Evolutionary conservation across 805 yeast species (phyloP).

Genomic region (Candida pseudofarinosa): DNA sequence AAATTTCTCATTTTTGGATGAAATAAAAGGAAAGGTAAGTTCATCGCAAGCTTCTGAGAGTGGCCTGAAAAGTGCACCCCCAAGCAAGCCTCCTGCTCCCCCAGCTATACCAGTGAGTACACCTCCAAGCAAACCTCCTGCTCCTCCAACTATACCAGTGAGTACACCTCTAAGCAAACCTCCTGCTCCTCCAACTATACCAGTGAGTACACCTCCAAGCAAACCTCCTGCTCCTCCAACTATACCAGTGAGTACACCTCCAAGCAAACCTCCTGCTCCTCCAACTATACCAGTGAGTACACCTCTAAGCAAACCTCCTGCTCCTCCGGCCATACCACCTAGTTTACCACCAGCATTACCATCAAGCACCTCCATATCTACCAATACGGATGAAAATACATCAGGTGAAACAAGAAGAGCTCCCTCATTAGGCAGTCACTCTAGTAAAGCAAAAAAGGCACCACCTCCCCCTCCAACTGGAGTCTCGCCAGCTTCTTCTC

Average conservation of each 20-base stretch:
- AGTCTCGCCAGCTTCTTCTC: conserved; percentile 6
- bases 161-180: conserved; percentile 12
- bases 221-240: conserved; percentile 9
- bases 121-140: conserved; percentile 11
- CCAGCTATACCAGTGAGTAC: conserved; percentile 19
- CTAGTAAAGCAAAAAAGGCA: conserved; percentile 17
- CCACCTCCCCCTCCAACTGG: conserved; percentile 35
- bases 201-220: conserved; percentile 13
- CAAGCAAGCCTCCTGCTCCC: conserved; percentile 9
- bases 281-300: conserved; percentile 21
- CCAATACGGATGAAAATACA: not conserved
- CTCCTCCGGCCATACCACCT: conserved; percentile 5
- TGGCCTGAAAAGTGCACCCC: conserved; percentile 10
- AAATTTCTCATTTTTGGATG: not conserved
- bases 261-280: conserved; percentile 12
- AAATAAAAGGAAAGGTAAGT: not conserved
- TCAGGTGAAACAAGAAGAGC: not conserved
- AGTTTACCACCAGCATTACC: conserved; percentile 31
- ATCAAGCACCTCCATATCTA: conserved; percentile 8
- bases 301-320: conserved; percentile 16
- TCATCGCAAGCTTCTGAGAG: conserved; percentile 11
- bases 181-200: conserved; percentile 19
- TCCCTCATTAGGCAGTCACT: conserved; percentile 1
- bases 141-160: conserved; percentile 13
- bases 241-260: conserved; percentile 16